Conservation (phyloP, 345 rosid genomes). For the Gossypium anomalum region DNA sequence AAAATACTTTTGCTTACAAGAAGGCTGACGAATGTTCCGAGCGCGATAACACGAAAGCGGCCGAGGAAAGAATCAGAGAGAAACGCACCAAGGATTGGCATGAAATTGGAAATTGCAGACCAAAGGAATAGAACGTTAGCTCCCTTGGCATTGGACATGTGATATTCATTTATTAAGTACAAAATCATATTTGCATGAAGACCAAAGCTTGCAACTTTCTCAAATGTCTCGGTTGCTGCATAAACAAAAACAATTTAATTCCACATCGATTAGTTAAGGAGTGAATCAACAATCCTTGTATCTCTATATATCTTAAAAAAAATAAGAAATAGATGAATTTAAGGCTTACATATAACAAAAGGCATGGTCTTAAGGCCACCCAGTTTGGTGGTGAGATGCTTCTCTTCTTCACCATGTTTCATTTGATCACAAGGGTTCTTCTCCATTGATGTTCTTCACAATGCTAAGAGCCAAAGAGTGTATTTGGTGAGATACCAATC, state of each 20-base stretch:
- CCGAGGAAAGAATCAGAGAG: constrained; percentile 51
- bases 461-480: neutral
- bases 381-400: constrained; percentile 17
- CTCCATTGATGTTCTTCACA: neutral
- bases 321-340: neutral
- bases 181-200: constrained; percentile 44
- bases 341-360: constrained; percentile 38
- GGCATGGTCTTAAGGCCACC: constrained; percentile 54
- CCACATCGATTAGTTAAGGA: too few species aligned
- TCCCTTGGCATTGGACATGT: constrained; percentile 29
- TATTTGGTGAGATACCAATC: too few species aligned
- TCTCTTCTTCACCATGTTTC: neutral
- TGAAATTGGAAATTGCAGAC: constrained; percentile 34
- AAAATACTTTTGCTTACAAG: constrained; percentile 23
- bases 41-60: constrained; percentile 38
- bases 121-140: constrained; percentile 40
- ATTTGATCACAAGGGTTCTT: neutral
- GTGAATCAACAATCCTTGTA: neutral
- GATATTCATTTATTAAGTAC: constrained; percentile 35
- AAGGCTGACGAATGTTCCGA: constrained; percentile 31
- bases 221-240: constrained; percentile 55
- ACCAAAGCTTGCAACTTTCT: constrained; percentile 45
- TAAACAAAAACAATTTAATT: neutral
- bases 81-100: constrained; percentile 43
- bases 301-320: neutral